Conservation (phyloP, 176 grass and related monocot genomes). For the Oryza glumipatula region DNA sequence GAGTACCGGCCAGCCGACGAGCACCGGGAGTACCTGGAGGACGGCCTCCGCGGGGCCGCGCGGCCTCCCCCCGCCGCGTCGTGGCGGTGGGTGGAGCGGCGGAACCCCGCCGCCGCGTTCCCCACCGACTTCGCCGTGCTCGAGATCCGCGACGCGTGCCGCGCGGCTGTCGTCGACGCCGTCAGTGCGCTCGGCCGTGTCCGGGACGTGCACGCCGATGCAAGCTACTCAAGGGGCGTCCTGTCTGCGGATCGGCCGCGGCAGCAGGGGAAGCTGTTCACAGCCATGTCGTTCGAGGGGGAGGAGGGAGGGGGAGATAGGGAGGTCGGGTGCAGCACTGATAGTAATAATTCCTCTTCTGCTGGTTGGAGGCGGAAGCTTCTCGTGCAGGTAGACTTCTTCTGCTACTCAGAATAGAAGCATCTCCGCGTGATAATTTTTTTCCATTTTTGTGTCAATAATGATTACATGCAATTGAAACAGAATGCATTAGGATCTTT, state of each 20-base stretch:
- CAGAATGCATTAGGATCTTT: not conserved
- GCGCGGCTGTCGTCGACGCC: conserved; percentile 45
- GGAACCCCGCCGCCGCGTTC: conserved; percentile 68
- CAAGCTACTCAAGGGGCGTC: conserved; percentile 60
- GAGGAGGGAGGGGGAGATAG: conserved; percentile 37
- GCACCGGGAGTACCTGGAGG: conserved; percentile 73
- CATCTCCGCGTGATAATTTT: conserved; percentile 10
- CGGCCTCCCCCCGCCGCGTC: not conserved
- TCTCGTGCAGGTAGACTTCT: conserved; percentile 55
- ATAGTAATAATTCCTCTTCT: conserved; percentile 58
- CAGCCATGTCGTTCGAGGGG: conserved; percentile 83
- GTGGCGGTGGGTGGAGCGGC: conserved; percentile 89
- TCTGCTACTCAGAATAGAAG: not conserved
- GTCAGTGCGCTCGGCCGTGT: conserved; percentile 59
- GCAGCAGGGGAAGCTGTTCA: conserved; percentile 70
- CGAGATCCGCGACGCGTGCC: conserved; percentile 56
- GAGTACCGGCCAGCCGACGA: conserved; percentile 62
- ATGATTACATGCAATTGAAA: not conserved
- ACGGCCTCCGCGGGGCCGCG: conserved; percentile 34
- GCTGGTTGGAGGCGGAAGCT: conserved; percentile 69
- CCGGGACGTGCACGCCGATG: conserved; percentile 74
- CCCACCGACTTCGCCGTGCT: conserved; percentile 91
- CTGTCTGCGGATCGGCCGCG: conserved; percentile 48
- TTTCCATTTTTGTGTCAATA: not conserved
- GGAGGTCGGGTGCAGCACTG: conserved; percentile 4